Conservation (phyloP, 805 yeast genomes). For the Lipomyces yamadae region DNA sequence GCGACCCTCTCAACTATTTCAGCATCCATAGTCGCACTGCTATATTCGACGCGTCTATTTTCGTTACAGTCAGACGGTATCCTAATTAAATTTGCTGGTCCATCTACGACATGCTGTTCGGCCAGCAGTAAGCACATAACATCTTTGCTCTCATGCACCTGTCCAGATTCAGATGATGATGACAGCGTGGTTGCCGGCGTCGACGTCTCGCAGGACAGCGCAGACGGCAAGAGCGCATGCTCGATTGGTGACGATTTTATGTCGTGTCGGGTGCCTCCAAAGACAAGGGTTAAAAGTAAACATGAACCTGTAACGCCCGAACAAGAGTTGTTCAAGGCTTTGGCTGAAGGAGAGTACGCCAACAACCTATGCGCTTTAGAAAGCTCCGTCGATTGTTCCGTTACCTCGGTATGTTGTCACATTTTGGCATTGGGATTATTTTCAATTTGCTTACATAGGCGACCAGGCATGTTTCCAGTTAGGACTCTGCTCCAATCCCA, state of each 20-base stretch:
- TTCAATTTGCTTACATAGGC: not conserved
- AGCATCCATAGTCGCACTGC: conserved; percentile 2
- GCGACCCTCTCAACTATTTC: conserved; percentile 10
- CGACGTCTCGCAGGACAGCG: not conserved
- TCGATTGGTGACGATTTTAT: conserved; percentile 36
- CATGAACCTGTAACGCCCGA: conserved; percentile 9
- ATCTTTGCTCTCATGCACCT: conserved; percentile 1
- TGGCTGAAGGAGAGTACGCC: conserved; percentile 27
- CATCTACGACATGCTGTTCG: conserved; percentile 10
- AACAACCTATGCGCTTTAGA: conserved; percentile 19
- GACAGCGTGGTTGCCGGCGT: not conserved
- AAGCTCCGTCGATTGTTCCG: conserved; percentile 13
- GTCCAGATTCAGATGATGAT: conserved; percentile 10
- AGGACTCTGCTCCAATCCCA: conserved; percentile 27
- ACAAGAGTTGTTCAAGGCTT: conserved; percentile 11
- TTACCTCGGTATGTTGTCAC: conserved; percentile 18
- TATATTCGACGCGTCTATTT: not conserved
- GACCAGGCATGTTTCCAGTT: conserved; percentile 25
- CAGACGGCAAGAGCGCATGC: conserved; percentile 15
- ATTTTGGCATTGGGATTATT: not conserved
- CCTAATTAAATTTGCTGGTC: not conserved
- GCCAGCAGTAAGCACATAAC: conserved; percentile 4
- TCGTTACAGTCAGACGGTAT: not conserved
- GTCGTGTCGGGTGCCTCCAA: conserved; percentile 25
- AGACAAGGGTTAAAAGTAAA: not conserved